Conservation (phyloP, 2,329 filamentous ascomycete genomes). For the Fusarium sarcochroum region DNA sequence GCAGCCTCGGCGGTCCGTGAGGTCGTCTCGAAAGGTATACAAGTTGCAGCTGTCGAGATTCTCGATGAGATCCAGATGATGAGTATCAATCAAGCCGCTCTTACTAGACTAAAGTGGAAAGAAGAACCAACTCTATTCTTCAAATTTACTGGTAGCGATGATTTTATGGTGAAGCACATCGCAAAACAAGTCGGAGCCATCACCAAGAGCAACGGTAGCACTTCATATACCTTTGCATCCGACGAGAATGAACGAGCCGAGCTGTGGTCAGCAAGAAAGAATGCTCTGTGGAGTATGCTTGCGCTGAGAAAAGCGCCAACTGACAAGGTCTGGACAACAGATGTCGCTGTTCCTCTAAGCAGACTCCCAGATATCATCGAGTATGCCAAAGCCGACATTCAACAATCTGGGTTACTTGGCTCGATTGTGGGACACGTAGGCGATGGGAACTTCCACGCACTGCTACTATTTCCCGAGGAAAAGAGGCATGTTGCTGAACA, state of each 20-base stretch:
- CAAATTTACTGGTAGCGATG: constrained; percentile 85
- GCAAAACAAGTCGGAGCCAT: constrained; percentile 76
- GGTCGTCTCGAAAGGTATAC: constrained; percentile 80
- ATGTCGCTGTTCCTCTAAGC: constrained; percentile 86
- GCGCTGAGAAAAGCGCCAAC: constrained; percentile 66
- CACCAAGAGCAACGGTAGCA: constrained; percentile 68
- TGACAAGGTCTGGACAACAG: constrained; percentile 72
- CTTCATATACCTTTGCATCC: constrained; percentile 79
- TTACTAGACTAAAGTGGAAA: constrained; percentile 78
- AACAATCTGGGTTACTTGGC: constrained; percentile 86
- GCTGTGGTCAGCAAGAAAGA: constrained; percentile 85
- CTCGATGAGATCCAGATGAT: constrained; percentile 92
- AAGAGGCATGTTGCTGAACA: constrained; percentile 3
- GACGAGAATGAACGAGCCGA: constrained; percentile 78
- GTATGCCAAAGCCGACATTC: constrained; percentile 88
- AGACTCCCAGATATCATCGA: constrained; percentile 82
- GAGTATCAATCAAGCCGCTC: constrained; percentile 81
- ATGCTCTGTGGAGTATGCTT: constrained; percentile 85
- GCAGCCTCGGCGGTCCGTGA: constrained; percentile 80
- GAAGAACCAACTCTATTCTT: constrained; percentile 85
- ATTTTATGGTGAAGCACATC: constrained; percentile 83
- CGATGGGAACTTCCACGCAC: constrained; percentile 89
- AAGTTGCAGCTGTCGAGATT: constrained; percentile 83
- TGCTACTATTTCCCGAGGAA: not conserved
- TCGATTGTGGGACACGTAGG: constrained; percentile 91